These are phyloP conservation scores for Cryptomeria japonica DNA, from an alignment of 75 land plant species.

Conservation along the genomic window DNA sequence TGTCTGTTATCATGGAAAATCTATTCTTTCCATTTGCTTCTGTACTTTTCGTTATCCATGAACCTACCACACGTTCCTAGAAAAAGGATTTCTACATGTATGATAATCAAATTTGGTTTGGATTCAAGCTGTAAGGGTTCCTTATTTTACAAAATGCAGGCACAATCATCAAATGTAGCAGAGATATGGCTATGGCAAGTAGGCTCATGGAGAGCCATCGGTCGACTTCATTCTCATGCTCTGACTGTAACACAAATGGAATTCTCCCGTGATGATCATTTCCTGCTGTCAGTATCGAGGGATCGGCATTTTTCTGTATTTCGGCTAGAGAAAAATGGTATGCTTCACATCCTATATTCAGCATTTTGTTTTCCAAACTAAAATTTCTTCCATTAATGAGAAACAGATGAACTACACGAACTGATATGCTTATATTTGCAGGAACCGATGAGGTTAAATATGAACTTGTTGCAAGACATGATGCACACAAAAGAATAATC, in stretches of 20 bases:
- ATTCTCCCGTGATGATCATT: slow-evolving; percentile 78
- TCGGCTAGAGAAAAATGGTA: slow-evolving; percentile 47
- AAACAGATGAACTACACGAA: not conserved
- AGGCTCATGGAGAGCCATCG: slow-evolving; percentile 80
- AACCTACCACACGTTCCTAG: not conserved
- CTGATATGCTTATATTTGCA: not conserved
- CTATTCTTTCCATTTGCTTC: not conserved
- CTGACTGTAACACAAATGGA: slow-evolving; percentile 93
- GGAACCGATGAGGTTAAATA: slow-evolving; percentile 43
- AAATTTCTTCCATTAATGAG: not conserved
- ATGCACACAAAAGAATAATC: slow-evolving; percentile 93
- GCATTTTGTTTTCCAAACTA: not conserved
- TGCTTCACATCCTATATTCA: slow-evolving; percentile 3
- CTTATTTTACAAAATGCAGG: slow-evolving; percentile 44
- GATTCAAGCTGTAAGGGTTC: not conserved
- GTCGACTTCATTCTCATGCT: slow-evolving; percentile 81
- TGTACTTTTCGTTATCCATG: not conserved
- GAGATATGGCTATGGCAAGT: slow-evolving; percentile 98
- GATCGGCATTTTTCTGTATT: slow-evolving; percentile 93
- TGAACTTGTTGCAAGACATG: slow-evolving; percentile 64
- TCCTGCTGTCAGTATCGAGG: slow-evolving; percentile 87
- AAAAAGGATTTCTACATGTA: not conserved
- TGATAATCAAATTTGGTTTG: not conserved
- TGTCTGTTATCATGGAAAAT: not conserved
- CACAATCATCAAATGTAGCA: slow-evolving; percentile 82